Base-by-base conservation (phyloP, 257 asterid genomes). In the Jacaranda mimosifolia region DNA sequence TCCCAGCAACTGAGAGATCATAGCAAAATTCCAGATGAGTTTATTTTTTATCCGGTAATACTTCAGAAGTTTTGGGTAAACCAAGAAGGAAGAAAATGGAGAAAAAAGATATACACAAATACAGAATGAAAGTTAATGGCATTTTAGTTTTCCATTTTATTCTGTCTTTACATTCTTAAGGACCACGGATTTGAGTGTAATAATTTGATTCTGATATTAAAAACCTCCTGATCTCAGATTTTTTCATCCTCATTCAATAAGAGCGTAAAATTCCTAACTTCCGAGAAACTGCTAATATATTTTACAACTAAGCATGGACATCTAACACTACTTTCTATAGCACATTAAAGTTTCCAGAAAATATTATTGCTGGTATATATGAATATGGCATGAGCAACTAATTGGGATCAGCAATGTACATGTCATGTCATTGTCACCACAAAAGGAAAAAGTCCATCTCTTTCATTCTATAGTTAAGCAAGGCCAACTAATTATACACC, bases 1-100 rank as follows among this genome's bases (percentile, higher is more conserved):
- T 51, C 63, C 26, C 51, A 32, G 35, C 48, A 60, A 70, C 70
- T 73, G 60, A 68, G 49, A 77, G 81, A 19, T 26, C 15, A 7
- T 39, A 76, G 60, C 32, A 77, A 68, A 57, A 58, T n/a, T 46
- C 11, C 45, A 68, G 26, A 32, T 9, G 17, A 52, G 13, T 59
- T 40, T 17, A 74, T 40, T 60, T 62, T 36, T 5, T 17, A 36
- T 70, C 35, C n/a, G n/a, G n/a, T n/a, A n/a, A 42, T 15, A 63
- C 40, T 9, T n/a, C 73, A 15, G 63, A 78, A 75, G 35, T 56
- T 62, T 19, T 14, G 39, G 59, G 15, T n/a, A 59, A 35, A 68
- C 43, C 12, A 21, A 73, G 40, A 56, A 3, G 59, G 59, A 21
- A 18, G 4, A 9, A 12, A 49, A 52, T n/a, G n/a, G n/a, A 5